A percentile compares a stretch with the other conserved stretches of the same genome.
Evolutionary conservation across 2,329 filamentous ascomycete species (phyloP).

Genomic region (Grosmannia clavigera): DNA sequence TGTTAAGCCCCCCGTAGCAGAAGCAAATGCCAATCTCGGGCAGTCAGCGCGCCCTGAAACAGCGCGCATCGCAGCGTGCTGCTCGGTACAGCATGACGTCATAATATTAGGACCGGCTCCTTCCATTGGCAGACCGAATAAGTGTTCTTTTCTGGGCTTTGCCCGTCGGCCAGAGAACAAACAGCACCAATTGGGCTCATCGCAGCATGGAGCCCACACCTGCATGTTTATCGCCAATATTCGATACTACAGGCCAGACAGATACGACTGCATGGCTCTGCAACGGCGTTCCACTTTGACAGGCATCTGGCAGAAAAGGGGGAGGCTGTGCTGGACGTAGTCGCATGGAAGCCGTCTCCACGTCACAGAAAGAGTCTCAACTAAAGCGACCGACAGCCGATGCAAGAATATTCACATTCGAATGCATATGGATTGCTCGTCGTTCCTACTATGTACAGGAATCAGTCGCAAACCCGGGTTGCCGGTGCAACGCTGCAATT

Average conservation of each 20-base stretch:
- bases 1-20: background rate
- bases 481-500: background rate
- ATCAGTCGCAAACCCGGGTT: background rate
- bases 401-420: background rate
- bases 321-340: background rate
- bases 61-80: background rate
- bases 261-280: background rate
- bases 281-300: background rate
- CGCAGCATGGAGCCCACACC: too few species aligned
- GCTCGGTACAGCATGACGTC: background rate
- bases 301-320: background rate
- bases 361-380: background rate
- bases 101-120: background rate
- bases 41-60: background rate
- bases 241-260: background rate
- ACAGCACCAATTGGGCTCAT: too few species aligned
- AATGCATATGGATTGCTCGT: background rate
- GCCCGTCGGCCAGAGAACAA: too few species aligned
- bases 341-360: background rate
- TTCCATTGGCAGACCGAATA: background rate
- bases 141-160: too few species aligned
- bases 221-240: background rate
- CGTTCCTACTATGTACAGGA: background rate
- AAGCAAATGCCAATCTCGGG: background rate
- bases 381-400: background rate